These are phyloP conservation scores for Gossypium sturtianum DNA, from an alignment of 345 rosid genomes.

Conservation along the genomic window DNA sequence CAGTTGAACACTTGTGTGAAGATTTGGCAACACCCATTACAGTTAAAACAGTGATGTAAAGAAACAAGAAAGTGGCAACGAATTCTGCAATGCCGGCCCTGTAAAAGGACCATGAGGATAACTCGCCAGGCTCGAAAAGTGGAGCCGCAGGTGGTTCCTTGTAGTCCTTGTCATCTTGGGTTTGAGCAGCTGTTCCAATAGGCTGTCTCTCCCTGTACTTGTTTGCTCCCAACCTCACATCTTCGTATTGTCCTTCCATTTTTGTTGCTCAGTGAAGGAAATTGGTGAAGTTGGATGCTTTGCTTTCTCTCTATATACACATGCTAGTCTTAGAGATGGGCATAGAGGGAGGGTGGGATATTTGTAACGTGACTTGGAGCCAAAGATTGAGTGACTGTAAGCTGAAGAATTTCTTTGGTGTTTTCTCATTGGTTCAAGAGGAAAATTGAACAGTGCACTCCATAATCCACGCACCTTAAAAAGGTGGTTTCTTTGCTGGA, in stretches of 20 bases:
- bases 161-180: constrained; percentile 21
- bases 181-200: constrained; percentile 34
- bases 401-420: not conserved
- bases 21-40: constrained; percentile 28
- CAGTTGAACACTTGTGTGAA: constrained; percentile 35
- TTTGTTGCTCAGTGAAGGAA: not conserved
- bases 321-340: too few species aligned
- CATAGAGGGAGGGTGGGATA: not conserved
- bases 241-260: constrained; percentile 16
- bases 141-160: constrained; percentile 41
- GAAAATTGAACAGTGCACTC: too few species aligned
- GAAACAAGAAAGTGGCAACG: constrained; percentile 29
- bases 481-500: too few species aligned
- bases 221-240: constrained; percentile 25
- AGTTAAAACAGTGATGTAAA: constrained; percentile 30
- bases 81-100: constrained; percentile 37
- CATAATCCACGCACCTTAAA: too few species aligned
- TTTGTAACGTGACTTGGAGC: not conserved
- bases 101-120: constrained; percentile 36
- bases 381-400: not conserved
- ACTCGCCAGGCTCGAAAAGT: constrained; percentile 36
- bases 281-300: too few species aligned
- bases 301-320: too few species aligned
- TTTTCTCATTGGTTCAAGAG: not conserved
- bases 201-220: constrained; percentile 42